Conservation (phyloP, 345 rosid species). For the Gossypioides kirkii region DNA sequence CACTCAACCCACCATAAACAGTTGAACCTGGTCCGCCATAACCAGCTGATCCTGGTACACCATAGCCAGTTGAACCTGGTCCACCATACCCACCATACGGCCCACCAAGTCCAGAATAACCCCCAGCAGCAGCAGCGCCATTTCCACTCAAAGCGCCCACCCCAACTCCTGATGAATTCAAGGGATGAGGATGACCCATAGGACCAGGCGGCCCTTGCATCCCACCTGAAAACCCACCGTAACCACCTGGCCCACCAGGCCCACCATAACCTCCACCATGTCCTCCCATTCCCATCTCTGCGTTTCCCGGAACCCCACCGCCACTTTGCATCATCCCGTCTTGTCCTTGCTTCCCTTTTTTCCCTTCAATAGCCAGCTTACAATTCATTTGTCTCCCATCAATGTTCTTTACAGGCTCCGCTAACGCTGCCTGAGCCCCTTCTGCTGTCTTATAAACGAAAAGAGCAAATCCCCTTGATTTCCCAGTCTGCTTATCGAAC, state of each 20-base stretch:
- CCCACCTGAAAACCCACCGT: conserved; percentile 43
- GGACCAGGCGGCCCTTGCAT: conserved; percentile 29
- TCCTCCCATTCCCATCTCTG: conserved; percentile 50
- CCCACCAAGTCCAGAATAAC: conserved; percentile 39
- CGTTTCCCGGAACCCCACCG: conserved; percentile 28
- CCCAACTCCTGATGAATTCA: conserved; percentile 41
- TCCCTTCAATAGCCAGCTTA: conserved; percentile 73
- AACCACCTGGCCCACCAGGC: conserved; percentile 42
- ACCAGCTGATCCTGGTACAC: conserved; percentile 50
- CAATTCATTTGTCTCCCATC: conserved; percentile 74
- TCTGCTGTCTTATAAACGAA: conserved; percentile 76
- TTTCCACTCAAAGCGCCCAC: conserved; percentile 40
- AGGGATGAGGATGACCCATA: conserved; percentile 37
- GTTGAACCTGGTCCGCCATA: conserved; percentile 50
- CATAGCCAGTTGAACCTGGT: conserved; percentile 21
- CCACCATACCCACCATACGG: conserved; percentile 61
- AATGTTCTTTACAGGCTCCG: conserved; percentile 62
- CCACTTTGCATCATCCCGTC: conserved; percentile 26
- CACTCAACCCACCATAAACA: conserved; percentile 35
- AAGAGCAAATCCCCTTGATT: conserved; percentile 73
- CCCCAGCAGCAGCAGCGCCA: conserved; percentile 28
- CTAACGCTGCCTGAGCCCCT: conserved; percentile 75
- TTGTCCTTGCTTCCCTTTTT: conserved; percentile 53
- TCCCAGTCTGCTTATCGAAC: conserved; percentile 80
- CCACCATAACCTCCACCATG: conserved; percentile 11